Evolutionary conservation across 2,329 filamentous ascomycete genomes (phyloP), one percentile per base, ranked within the genome.

Genomic region (Fusarium pseudonygamai): DNA sequence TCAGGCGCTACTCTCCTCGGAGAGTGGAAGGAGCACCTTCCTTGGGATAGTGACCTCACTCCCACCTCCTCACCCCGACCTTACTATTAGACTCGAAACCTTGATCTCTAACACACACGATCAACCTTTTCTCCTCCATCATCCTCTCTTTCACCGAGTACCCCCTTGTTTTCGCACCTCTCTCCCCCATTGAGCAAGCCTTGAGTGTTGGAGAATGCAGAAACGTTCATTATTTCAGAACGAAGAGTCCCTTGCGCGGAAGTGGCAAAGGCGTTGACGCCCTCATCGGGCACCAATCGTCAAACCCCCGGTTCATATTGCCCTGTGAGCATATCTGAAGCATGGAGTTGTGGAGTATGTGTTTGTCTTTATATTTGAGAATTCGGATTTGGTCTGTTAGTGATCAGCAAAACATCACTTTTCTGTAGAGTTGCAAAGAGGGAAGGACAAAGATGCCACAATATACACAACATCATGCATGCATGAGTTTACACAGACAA

Each of bases 61-160:
- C 34, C 15, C 37, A 15, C 46, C 18, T 63, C 26, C 14, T 32
- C 12, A 42, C 39, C 7, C 39, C 58, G 14, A 32, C 24, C 28
- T 26, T 10, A 43, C 15, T n/a, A 32, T 26, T 14, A 50, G 26
- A 10, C 20, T 42, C 52, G 2, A 40, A 10, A 32, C 16, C 14
- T 6, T 28, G 24, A 63, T 30, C 34, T 22, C 45, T 24, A 56
- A 28, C 37, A 34, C 24, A 16, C 10, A 28, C 45, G 47, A 28
- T 40, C 30, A 55, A 37, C 49, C 14, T 58, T 53, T 32, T 50
- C 67, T 46, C 49, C 50, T 30, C 13, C 34, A 45, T 42, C 52
- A 72, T 61, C 55, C 59, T 64, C 71, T 30, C 71, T 57, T 60
- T 50, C 40, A 42, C 39, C 52, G 47, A 61, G 57, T 60, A 55